phyloP scores from a whole-genome alignment of 2,329 filamentous ascomycete species.

The Fusarium sp. region DNA sequence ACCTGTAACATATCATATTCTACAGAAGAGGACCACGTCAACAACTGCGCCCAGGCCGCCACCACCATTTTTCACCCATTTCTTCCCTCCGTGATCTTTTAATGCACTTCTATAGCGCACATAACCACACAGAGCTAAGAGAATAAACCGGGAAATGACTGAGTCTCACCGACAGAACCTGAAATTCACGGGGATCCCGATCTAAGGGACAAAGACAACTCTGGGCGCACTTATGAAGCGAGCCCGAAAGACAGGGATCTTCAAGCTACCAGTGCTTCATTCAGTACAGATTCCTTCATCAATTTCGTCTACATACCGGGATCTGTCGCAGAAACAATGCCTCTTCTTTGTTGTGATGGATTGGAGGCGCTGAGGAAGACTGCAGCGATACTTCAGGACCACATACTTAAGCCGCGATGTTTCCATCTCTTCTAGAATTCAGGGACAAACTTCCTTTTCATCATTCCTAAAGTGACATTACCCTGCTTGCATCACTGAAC shows the following conservation, averaged over 20 bases:
- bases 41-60: background rate
- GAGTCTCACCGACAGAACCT: background rate
- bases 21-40: background rate
- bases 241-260: rapidly evolving
- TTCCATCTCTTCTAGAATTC: background rate
- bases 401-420: background rate
- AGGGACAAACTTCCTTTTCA: rapidly evolving
- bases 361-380: background rate
- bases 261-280: background rate
- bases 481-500: too few relatives aligned
- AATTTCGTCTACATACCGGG: background rate
- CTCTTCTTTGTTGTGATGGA: background rate
- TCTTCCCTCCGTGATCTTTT: rapidly evolving
- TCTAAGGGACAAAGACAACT: background rate
- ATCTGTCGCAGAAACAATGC: too few relatives aligned
- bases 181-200: rapidly evolving
- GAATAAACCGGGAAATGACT: background rate
- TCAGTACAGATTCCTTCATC: rapidly evolving
- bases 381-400: rapidly evolving
- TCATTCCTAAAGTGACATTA: too few relatives aligned
- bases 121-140: rapidly evolving
- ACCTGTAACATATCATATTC: background rate
- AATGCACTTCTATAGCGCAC: rapidly evolving
- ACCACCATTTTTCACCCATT: background rate
- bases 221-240: background rate